These are phyloP conservation scores for Coriaria nepalensis DNA, from an alignment of 306 rosid genomes.

Conservation along the genomic window DNA sequence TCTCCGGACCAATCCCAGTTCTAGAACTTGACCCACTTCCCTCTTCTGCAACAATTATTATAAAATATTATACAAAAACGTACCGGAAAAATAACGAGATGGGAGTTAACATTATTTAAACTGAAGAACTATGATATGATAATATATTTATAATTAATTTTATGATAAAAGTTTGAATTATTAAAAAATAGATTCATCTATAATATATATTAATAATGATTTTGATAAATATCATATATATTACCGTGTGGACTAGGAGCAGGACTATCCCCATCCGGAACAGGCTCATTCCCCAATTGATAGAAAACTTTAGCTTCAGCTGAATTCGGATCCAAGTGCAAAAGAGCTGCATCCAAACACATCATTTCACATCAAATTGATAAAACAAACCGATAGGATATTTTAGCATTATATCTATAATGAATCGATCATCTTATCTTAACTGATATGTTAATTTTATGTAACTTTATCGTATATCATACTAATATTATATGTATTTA, in stretches of 20 bases:
- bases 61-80: too few species aligned
- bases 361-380: too few species aligned
- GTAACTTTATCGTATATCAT: background rate
- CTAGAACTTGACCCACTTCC: constrained; percentile 12
- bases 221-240: background rate
- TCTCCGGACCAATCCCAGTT: constrained; percentile 17
- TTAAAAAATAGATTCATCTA: background rate
- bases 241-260: constrained; percentile 43
- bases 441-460: too few species aligned
- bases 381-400: too few species aligned
- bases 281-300: constrained; percentile 25
- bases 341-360: constrained; percentile 35
- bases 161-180: background rate
- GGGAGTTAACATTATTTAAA: too few species aligned
- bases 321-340: constrained; percentile 74
- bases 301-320: constrained; percentile 68
- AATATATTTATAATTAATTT: too few species aligned
- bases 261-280: constrained; percentile 11
- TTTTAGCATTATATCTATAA: too few species aligned
- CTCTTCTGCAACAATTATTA: constrained; percentile 14
- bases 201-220: background rate
- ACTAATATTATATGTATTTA: background rate
- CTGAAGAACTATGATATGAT: too few species aligned
- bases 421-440: too few species aligned
- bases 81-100: too few species aligned